Evolutionary conservation across 2,329 filamentous ascomycete species (phyloP).

Genomic region (Hyphodiscus sp.): DNA sequence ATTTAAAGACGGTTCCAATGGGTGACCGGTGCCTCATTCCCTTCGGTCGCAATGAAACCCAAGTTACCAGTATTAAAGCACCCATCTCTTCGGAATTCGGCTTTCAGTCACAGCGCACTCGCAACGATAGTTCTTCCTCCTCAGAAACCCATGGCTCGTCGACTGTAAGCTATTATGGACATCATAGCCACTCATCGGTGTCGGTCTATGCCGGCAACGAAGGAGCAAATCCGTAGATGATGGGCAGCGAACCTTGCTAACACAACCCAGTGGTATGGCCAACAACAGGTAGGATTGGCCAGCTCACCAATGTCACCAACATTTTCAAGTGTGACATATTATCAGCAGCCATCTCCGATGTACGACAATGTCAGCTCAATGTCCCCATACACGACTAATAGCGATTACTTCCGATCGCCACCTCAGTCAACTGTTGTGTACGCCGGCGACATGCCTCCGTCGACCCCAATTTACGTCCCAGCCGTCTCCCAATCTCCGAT

Average conservation of each 20-base stretch:
- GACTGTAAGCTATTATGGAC: background rate
- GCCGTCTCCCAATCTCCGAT: background rate
- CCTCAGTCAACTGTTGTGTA: conserved; percentile 1
- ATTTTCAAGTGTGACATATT: background rate
- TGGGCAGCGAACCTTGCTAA: background rate
- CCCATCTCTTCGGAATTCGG: background rate
- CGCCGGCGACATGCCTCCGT: conserved; percentile 4
- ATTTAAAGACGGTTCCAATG: conserved; percentile 17
- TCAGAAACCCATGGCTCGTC: background rate
- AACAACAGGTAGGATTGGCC: background rate
- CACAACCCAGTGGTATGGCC: background rate
- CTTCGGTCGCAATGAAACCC: conserved; percentile 23
- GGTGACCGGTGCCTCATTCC: conserved; percentile 15
- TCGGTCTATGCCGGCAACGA: background rate
- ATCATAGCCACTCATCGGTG: background rate
- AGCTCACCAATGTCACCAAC: background rate
- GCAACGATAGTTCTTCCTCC: background rate
- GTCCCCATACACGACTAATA: background rate
- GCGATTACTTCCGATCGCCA: background rate
- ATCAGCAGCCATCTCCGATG: background rate
- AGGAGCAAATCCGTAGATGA: background rate
- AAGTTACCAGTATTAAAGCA: conserved; percentile 11
- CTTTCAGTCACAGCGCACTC: background rate
- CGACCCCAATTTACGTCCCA: conserved; percentile 3
- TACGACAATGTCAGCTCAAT: background rate